phyloP scores from a whole-genome alignment of 148 eudicot genomes.

The Rhododendron ferrugineum region DNA sequence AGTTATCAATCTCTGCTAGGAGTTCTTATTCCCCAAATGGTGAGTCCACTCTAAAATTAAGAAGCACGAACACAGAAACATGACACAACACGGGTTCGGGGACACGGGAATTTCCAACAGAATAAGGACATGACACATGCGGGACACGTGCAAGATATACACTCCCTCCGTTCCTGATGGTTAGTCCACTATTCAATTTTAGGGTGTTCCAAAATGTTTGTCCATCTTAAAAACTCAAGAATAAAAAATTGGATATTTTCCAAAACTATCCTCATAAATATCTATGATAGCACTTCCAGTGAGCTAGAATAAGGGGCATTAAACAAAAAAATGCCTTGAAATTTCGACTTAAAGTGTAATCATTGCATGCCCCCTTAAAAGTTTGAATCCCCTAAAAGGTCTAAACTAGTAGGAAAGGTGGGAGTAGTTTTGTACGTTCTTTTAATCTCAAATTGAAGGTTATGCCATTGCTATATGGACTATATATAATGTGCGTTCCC shows the following conservation, averaged over 20 bases:
- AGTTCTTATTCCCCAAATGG: constrained; percentile 23
- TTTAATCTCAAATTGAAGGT: not conserved
- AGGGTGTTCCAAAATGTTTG: not conserved
- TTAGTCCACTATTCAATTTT: not conserved
- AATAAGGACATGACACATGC: not conserved
- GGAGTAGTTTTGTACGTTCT: not conserved
- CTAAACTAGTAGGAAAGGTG: not conserved
- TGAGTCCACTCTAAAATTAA: constrained; percentile 3
- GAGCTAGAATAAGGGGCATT: not conserved
- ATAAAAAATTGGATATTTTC: not conserved
- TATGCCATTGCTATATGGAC: not conserved
- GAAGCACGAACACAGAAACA: not conserved
- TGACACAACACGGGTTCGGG: not conserved
- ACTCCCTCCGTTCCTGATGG: not conserved
- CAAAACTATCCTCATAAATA: not conserved
- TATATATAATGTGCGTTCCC: not conserved
- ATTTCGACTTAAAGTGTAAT: not conserved
- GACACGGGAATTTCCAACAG: not conserved
- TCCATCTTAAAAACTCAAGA: not conserved
- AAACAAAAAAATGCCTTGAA: not conserved
- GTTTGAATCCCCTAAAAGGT: not conserved
- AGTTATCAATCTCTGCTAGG: constrained; percentile 36
- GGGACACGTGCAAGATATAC: not conserved
- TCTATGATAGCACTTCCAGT: not conserved
- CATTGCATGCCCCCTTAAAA: not conserved